These are phyloP conservation scores for Lentinula sp. DNA, from an alignment of 768 basidiomycete genomes.

Conservation along the genomic window DNA sequence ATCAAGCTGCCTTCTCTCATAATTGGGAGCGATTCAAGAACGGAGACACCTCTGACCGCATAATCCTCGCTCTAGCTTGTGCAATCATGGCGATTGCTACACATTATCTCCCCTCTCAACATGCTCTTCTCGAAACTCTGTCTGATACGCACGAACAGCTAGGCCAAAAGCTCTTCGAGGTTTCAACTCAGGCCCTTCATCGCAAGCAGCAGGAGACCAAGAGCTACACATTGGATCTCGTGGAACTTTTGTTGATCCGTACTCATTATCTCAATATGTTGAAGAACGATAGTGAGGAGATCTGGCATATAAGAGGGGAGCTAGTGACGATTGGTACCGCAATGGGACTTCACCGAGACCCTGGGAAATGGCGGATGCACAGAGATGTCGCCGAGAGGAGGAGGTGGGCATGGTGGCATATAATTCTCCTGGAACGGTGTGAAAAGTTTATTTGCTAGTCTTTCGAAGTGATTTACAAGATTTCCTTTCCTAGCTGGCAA, in stretches of 20 bases:
- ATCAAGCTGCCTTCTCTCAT: conserved; percentile 50
- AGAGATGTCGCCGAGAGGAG: conserved; percentile 68
- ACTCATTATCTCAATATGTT: conserved; percentile 67
- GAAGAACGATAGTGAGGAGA: conserved; percentile 75
- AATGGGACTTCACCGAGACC: conserved; percentile 83
- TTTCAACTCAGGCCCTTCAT: conserved; percentile 58
- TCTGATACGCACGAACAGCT: conserved; percentile 52
- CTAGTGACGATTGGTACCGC: conserved; percentile 70
- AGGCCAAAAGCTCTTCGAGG: conserved; percentile 61
- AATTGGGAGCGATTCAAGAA: conserved; percentile 75
- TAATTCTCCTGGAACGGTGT: conserved; percentile 74
- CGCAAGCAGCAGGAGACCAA: conserved; percentile 55
- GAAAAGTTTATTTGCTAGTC: neutral
- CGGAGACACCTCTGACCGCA: conserved; percentile 57
- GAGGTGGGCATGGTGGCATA: conserved; percentile 91
- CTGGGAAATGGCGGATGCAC: conserved; percentile 70
- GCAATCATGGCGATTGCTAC: conserved; percentile 70
- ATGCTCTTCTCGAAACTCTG: conserved; percentile 51
- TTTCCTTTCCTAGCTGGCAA: conserved; percentile 56
- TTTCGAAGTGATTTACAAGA: conserved; percentile 2
- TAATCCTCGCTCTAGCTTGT: conserved; percentile 67
- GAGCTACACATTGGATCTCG: conserved; percentile 63
- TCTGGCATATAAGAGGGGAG: conserved; percentile 73
- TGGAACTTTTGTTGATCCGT: conserved; percentile 67
- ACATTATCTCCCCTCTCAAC: conserved; percentile 63